Evolutionary conservation across 352 stramenopile genomes (phyloP), one percentile per base, ranked within the genome.

Genomic region (Hyaloperonospora brassicae): DNA sequence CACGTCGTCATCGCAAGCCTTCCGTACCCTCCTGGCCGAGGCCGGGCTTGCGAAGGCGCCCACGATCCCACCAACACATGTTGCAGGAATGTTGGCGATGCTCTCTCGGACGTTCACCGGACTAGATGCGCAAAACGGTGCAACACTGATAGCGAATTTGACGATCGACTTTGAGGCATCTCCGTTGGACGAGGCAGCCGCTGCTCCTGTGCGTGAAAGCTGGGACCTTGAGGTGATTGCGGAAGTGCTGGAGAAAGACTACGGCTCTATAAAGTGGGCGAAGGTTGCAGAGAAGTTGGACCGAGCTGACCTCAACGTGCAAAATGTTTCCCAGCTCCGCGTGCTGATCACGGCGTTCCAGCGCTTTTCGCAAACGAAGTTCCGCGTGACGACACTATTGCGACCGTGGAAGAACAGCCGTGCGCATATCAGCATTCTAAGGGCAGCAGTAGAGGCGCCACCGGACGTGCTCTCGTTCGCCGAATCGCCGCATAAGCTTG

Each of bases 1-100:
- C 55, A 95, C 85, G 49, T 78, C 84, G 25, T 88, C 72, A 14
- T 44, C 82, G 7, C 76, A 86, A 51, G 69, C 83, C 13, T 93
- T 96, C 59, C 84, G 86, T 14, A 86, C 81, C 47, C 72, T 95
- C 21, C 57, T 93, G 47, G 76, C 77, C 3, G 86, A 96, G 57
- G 86, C 86, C 25, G 85, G 85, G 2, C 59, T 95, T 4, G 70
- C 74, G 17, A 86, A 93, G 17, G 79, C 84, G 0, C 73, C 82
- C 31, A 90, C 79, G 13, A 91, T 96, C 49, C 82, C 89, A 10
- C 83, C 87, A 17, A 71, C 74, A 1, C 86, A 96, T 47, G 82
- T 95, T 23, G 87, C 87, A 6, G 83, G 86, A 17, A 93, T 96
- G 83, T 63, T 96, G 35, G 70, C 73, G 22, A 95, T 96, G 84